These are phyloP conservation scores for Aspergillus unguis DNA, from an alignment of 2,329 filamentous ascomycete genomes.

Conservation along the genomic window DNA sequence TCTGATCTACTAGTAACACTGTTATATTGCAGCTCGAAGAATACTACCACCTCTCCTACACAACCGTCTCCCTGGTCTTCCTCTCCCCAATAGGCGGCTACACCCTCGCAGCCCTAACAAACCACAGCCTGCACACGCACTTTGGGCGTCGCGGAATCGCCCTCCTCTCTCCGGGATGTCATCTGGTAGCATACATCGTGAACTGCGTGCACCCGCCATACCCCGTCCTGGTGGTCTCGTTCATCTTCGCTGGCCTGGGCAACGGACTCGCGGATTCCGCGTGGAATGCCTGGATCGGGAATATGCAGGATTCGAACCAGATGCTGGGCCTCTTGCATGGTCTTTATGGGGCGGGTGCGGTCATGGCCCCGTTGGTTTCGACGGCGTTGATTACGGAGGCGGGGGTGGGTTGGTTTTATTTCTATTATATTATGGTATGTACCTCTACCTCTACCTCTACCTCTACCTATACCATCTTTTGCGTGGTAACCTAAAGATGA, in stretches of 20 bases:
- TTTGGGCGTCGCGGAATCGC: constrained; percentile 69
- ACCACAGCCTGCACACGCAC: constrained; percentile 41
- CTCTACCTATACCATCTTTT: background rate
- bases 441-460: constrained; percentile 19
- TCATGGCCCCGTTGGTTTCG: constrained; percentile 66
- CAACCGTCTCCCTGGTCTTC: constrained; percentile 50
- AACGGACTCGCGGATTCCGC: constrained; percentile 50
- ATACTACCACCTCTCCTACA: constrained; percentile 48
- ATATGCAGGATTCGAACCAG: constrained; percentile 71
- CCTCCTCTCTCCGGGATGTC: constrained; percentile 56
- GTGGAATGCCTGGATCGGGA: constrained; percentile 64
- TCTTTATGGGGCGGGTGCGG: constrained; percentile 69
- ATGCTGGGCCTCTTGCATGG: constrained; percentile 70
- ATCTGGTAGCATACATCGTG: constrained; percentile 38
- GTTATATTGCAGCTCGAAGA: constrained; percentile 39
- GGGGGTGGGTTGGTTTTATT: constrained; percentile 64
- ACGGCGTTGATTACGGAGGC: constrained; percentile 68
- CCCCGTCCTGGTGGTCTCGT: constrained; percentile 40
- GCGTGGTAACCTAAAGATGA: background rate
- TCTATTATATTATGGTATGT: constrained; percentile 70
- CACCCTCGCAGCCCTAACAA: constrained; percentile 45
- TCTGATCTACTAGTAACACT: background rate
- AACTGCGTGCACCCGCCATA: constrained; percentile 42
- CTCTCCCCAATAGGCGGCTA: constrained; percentile 49
- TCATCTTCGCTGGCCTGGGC: constrained; percentile 42